Evolutionary conservation across 768 basidiomycete species (phyloP).

Genomic region (Lactarius hengduanensis): DNA sequence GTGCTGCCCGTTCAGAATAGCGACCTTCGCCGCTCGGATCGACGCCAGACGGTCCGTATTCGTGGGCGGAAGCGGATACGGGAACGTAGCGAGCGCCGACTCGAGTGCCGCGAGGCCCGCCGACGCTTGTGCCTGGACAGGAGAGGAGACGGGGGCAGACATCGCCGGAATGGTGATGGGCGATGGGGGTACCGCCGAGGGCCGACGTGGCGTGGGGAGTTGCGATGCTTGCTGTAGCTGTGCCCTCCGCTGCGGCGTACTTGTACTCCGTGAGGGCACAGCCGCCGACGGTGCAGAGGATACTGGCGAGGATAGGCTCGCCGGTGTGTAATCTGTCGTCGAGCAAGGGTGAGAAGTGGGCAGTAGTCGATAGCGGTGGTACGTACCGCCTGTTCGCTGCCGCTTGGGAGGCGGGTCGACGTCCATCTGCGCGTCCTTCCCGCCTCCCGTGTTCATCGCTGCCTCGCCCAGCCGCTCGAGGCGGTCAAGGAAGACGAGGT

Average conservation of each 20-base stretch:
- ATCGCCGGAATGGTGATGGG: not conserved
- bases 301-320: not conserved
- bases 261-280: not conserved
- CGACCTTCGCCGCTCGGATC: conserved; percentile 15
- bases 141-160: not conserved
- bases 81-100: not conserved
- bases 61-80: not conserved
- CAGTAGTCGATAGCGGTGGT: not conserved
- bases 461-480: conserved; percentile 14
- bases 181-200: not conserved
- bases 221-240: not conserved
- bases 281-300: not conserved
- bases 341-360: not conserved
- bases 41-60: conserved; percentile 9
- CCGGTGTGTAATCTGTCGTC: not conserved
- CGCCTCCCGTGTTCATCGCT: not conserved
- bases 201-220: not conserved
- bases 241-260: not conserved
- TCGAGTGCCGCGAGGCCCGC: not conserved
- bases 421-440: conserved; percentile 10
- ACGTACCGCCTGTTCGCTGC: conserved; percentile 9
- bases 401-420: conserved; percentile 20
- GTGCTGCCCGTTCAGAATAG: conserved; percentile 9
- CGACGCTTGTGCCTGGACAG: not conserved
- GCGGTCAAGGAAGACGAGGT: conserved; percentile 16